Evolutionary conservation across 257 asterid genomes (phyloP).

Genomic region (Solanum peruvianum): DNA sequence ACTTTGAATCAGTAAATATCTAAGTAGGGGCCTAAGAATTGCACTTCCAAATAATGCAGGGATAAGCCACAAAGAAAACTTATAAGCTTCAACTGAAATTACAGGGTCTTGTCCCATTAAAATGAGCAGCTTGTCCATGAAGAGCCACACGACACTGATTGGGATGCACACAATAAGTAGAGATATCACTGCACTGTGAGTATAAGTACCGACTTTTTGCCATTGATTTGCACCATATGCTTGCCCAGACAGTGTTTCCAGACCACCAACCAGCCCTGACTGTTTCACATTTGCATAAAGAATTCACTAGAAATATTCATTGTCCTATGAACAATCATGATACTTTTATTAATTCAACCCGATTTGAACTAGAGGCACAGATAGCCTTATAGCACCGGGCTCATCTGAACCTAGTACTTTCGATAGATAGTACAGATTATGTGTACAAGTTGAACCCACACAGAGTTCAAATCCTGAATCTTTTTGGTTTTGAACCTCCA

Average conservation of each 20-base stretch:
- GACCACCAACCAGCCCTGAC: constrained; percentile 50
- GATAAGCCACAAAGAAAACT: constrained; percentile 23
- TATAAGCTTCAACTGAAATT: constrained; percentile 30
- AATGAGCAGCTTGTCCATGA: constrained; percentile 28
- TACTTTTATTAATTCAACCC: too few species aligned
- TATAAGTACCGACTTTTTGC: constrained; percentile 32
- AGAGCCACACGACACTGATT: constrained; percentile 31
- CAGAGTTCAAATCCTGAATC: too few species aligned
- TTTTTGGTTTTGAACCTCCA: too few species aligned
- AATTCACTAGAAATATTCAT: not conserved
- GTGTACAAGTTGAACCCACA: too few species aligned
- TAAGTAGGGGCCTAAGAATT: constrained; percentile 32
- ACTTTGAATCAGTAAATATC: constrained; percentile 53
- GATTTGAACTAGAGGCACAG: too few species aligned
- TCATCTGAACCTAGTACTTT: too few species aligned
- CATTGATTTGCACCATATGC: constrained; percentile 53
- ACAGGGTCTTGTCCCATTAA: constrained; percentile 38
- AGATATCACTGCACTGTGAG: constrained; percentile 34
- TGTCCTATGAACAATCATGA: too few species aligned
- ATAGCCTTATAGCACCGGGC: too few species aligned
- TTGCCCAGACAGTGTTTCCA: constrained; percentile 63
- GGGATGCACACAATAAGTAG: constrained; percentile 33
- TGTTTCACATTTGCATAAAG: not conserved
- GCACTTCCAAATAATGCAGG: constrained; percentile 47
- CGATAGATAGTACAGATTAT: too few species aligned